Evolutionary conservation across 164 flowering plant species (phyloP), one percentile per base, ranked within the genome.

Genomic region (Protea cynaroides): DNA sequence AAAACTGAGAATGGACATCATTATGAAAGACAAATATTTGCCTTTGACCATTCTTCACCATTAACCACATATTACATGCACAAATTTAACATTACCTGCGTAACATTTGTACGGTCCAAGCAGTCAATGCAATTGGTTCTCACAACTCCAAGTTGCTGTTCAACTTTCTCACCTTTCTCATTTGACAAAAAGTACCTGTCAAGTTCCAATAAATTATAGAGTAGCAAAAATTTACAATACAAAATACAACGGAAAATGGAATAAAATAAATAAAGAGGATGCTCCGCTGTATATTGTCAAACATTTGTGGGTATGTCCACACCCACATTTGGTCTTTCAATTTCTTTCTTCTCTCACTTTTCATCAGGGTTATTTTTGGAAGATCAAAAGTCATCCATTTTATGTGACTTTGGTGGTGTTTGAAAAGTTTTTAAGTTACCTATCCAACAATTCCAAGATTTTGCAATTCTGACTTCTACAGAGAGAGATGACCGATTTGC

Each of bases 101-200:
- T 89, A 68, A 89, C 96, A 79, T 94, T 94, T 56, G 99, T 94
- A 46, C 99, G 96, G 76, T 94, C 99, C 71, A 94, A 81, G 79
- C 99, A 94, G 75, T 94, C 99, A 63, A 94, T 82, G 69, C 97
- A 94, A 65, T 94, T 94, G 71, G 92, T 89, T 74, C 99, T 80
- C 34, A 89, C 85, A 75, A 88, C 84, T 63, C 99, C 99, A 72
- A 65, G 67, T 77, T 94, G 99, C 79, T 80, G 90, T 74, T 85
- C 86, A 72, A 86, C 75, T 75, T 89, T 94, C 73, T 86, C 96
- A 58, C 90, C 85, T 63, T 84, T 88, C 47, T 76, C 87, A 70
- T 87, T 89, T 66, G 85, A 70, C 53, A 94, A 61, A 64, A 91
- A 82, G 67, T 88, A 91, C 80, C 99, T 94, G 71, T 14, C 54